Evolutionary conservation across 495 filamentous ascomycete species (phyloP).

Genomic region (Penicillium simplicissimum): DNA sequence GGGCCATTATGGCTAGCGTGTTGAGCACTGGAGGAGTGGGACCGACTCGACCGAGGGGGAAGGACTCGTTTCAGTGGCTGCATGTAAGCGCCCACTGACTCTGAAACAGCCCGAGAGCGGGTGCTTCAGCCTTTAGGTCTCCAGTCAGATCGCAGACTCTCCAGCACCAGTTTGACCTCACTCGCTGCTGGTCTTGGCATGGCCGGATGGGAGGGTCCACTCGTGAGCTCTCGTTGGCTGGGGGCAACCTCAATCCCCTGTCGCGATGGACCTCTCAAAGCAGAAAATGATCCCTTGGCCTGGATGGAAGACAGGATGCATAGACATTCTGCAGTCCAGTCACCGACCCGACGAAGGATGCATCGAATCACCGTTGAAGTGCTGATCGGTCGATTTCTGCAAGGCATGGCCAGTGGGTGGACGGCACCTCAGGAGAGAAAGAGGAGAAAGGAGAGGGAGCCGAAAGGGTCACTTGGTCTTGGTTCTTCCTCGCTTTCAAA

Average conservation of each 20-base stretch:
- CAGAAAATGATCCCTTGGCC: constrained; percentile 19
- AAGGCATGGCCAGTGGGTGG: neutral
- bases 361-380: constrained; percentile 5
- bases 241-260: neutral
- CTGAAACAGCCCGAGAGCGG: constrained; percentile 36
- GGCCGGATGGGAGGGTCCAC: constrained; percentile 12
- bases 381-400: constrained; percentile 3
- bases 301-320: constrained; percentile 3
- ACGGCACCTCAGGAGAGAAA: neutral
- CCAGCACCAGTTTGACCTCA: constrained; percentile 37
- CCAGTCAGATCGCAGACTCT: neutral
- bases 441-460: neutral
- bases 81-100: constrained; percentile 35
- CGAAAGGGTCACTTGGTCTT: neutral
- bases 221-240: constrained; percentile 16
- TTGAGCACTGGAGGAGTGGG: neutral
- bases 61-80: constrained; percentile 29
- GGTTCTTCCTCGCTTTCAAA: neutral
- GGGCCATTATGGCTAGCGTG: neutral
- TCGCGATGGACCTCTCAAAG: constrained; percentile 11
- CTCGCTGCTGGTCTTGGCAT: constrained; percentile 19
- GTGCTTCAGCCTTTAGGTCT: constrained; percentile 38
- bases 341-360: neutral
- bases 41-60: neutral
- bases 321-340: constrained; percentile 13